Base-by-base conservation (phyloP, 352 stramenopile species). In the Phytophthora cajani region DNA sequence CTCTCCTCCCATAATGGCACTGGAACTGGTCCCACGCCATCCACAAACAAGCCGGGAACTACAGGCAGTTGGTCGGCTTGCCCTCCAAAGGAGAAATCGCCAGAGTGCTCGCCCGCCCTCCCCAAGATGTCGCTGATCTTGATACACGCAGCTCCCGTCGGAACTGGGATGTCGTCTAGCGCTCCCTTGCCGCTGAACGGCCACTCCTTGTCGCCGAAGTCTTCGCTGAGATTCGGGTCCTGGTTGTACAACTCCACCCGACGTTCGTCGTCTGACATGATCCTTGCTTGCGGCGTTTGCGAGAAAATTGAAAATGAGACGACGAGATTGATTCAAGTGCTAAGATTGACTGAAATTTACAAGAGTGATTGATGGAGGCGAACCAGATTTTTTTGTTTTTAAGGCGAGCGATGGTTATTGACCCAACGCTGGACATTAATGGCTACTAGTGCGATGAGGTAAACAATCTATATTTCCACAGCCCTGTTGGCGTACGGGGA, bases 241-340 rank as follows among this genome's bases (percentile, higher is more conserved):
- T 63, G 57, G 40, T 63, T 17, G 2, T 8, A 11, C 30, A 40
- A 80, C 30, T 85, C 77, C 54, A 47, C 50, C n/a, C n/a, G n/a
- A n/a, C n/a, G n/a, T n/a, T 33, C 30, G 30, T 33, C 30, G 30
- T 33, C 30, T 9, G 30, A 33, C 30, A 33, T 33, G 30, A 10
- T 33, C 6, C 30, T 8, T 33, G 30, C 30, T 33, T 33, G 30
- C 30, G 30, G 30, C 30, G 30, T 33, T 10, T 33, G 30, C 30
- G 30, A 33, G 30, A 9, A 33, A 33, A 11, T 33, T 10, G 30
- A 33, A 33, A 33, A 33, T 33, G 30, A 33, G 30, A 33, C 30
- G 7, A 33, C 30, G 30, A 33, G 30, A 33, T 33, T 33, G 30
- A 33, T 33, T 33, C 6, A 33, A 33, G 30, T 33, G 30, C 30